Percentiles rank a stretch among this genome's conserved stretches.
These are phyloP conservation scores for Pseudopithomyces chartarum DNA, from an alignment of 2,329 filamentous ascomycete genomes.

Conservation along the genomic window DNA sequence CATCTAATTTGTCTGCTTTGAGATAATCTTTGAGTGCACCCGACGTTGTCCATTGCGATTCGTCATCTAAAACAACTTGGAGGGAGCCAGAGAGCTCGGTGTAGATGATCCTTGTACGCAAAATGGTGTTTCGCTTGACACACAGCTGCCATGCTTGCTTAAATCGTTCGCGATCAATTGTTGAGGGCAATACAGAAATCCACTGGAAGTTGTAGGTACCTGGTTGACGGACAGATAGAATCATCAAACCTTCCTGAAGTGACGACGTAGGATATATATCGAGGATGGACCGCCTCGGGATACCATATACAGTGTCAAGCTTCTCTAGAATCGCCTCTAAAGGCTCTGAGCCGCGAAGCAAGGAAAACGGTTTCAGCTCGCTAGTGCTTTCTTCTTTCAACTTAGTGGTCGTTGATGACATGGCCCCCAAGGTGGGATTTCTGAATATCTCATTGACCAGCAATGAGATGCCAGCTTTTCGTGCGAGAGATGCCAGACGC, in stretches of 20 bases:
- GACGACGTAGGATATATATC: neutral
- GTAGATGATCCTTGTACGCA: constrained; percentile 47
- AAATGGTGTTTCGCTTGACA: constrained; percentile 47
- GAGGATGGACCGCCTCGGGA: neutral
- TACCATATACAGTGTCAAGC: neutral
- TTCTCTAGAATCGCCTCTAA: neutral
- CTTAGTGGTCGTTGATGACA: neutral
- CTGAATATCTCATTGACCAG: neutral
- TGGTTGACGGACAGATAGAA: neutral
- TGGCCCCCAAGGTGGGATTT: neutral
- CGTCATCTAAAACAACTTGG: neutral
- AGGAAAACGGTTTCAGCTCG: neutral
- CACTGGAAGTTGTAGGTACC: neutral
- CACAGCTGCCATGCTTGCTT: constrained; percentile 49
- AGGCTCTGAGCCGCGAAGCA: neutral
- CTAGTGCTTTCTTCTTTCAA: neutral
- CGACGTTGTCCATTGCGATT: neutral
- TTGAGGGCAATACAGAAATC: neutral
- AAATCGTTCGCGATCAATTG: constrained; percentile 29
- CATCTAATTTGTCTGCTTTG: neutral
- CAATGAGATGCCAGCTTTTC: constrained; percentile 6
- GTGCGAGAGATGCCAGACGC: constrained; percentile 38
- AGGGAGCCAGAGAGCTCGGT: neutral
- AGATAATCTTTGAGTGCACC: neutral
- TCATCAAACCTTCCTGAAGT: constrained; percentile 1